These are phyloP conservation scores for Dryadomyces quercus-mongolicae DNA, from an alignment of 2,329 filamentous ascomycete genomes.

Conservation along the genomic window DNA sequence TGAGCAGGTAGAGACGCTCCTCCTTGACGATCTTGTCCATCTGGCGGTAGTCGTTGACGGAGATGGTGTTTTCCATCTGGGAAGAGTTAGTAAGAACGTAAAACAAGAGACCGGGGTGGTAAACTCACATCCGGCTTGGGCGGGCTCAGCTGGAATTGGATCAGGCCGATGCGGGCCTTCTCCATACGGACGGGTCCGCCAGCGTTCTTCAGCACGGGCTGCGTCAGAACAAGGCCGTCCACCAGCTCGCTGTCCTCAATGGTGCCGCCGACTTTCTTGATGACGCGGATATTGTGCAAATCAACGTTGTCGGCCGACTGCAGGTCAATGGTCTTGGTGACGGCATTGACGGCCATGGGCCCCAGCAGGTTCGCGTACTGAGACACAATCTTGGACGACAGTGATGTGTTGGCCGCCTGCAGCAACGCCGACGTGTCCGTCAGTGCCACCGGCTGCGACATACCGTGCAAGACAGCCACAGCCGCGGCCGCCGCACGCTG, in stretches of 20 bases:
- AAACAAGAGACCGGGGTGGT: background rate
- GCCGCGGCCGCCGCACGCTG: constrained; percentile 85
- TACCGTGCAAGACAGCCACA: constrained; percentile 81
- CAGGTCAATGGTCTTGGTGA: constrained; percentile 88
- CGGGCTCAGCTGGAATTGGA: constrained; percentile 96
- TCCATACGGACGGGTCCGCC: constrained; percentile 88
- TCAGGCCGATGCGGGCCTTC: constrained; percentile 92
- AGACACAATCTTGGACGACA: constrained; percentile 97
- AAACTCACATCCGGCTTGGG: constrained; percentile 77
- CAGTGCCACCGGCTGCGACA: constrained; percentile 88
- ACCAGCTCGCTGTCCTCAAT: constrained; percentile 98
- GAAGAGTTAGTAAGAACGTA: background rate
- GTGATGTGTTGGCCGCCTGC: constrained; percentile 91
- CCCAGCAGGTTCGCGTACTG: constrained; percentile 91
- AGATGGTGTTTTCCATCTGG: constrained; percentile 98
- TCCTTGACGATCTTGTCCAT: constrained; percentile 99
- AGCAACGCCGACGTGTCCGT: constrained; percentile 80
- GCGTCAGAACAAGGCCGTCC: constrained; percentile 84
- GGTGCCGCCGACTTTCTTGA: constrained; percentile 96
- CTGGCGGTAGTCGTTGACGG: constrained; percentile 98
- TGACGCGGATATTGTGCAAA: constrained; percentile 86
- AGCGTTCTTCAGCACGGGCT: constrained; percentile 86
- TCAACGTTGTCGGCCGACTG: constrained; percentile 96
- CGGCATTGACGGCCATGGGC: constrained; percentile 96
- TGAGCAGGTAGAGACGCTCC: constrained; percentile 92